phyloP scores from a whole-genome alignment of 805 yeast species.

The Kodamaea kaohsiungensis region DNA sequence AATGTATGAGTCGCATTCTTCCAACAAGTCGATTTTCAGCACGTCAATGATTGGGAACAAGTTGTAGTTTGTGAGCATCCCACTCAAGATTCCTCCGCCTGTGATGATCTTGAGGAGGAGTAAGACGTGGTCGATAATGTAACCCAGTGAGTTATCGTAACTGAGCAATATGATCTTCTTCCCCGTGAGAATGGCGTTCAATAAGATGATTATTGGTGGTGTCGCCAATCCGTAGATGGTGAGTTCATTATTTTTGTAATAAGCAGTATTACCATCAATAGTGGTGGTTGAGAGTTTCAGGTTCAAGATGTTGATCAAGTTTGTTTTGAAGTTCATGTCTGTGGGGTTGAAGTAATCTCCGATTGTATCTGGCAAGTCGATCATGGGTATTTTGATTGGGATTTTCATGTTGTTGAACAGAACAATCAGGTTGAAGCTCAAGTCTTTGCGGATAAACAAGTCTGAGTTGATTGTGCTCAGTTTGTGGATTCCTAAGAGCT shows the following conservation, averaged over 20 bases:
- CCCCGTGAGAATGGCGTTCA: slow-evolving; percentile 41
- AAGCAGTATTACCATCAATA: slow-evolving; percentile 10
- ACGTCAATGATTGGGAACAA: slow-evolving; percentile 64
- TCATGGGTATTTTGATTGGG: slow-evolving; percentile 45
- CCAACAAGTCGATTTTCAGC: slow-evolving; percentile 52
- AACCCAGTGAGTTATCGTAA: slow-evolving; percentile 41
- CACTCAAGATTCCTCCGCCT: slow-evolving; percentile 44
- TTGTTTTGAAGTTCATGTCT: slow-evolving; percentile 43
- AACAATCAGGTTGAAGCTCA: slow-evolving; percentile 41
- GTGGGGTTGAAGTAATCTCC: slow-evolving; percentile 49
- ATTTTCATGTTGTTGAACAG: slow-evolving; percentile 43
- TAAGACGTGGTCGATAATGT: slow-evolving; percentile 43
- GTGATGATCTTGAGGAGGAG: slow-evolving; percentile 43
- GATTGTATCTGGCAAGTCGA: slow-evolving; percentile 40
- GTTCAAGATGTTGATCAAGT: slow-evolving; percentile 34
- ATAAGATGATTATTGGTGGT: slow-evolving; percentile 43
- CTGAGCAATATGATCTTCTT: slow-evolving; percentile 40
- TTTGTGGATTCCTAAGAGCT: slow-evolving; percentile 32
- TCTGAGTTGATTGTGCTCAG: slow-evolving; percentile 26
- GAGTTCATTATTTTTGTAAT: slow-evolving; percentile 44
- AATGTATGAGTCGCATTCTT: slow-evolving; percentile 43
- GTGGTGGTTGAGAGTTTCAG: slow-evolving; percentile 34
- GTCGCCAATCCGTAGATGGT: slow-evolving; percentile 56
- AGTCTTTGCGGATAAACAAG: slow-evolving; percentile 44
- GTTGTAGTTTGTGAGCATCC: slow-evolving; percentile 38